Conservation (phyloP, 108 stramenopile genomes). For the Stephanodiscus triporus region DNA sequence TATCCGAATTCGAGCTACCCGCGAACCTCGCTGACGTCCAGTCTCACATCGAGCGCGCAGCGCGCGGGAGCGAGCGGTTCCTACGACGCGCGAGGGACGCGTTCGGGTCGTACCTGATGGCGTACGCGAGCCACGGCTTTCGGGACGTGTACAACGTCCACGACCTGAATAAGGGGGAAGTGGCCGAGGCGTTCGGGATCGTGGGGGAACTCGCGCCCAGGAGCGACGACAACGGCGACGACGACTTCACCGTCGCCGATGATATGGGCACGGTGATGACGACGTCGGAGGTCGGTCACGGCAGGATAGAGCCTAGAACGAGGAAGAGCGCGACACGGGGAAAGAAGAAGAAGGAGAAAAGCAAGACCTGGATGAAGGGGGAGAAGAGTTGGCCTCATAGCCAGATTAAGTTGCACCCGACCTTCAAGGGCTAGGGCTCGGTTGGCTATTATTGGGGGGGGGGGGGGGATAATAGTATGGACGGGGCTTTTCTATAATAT, state of each 20-base stretch:
- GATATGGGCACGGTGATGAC: constrained; percentile 15
- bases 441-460: background rate
- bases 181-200: constrained; percentile 41
- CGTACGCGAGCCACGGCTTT: constrained; percentile 45
- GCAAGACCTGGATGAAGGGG: constrained; percentile 47
- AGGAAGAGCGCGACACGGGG: constrained; percentile 14
- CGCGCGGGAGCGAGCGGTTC: constrained; percentile 18
- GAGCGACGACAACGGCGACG: constrained; percentile 11
- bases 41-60: constrained; percentile 27
- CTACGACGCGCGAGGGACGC: constrained; percentile 32
- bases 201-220: background rate
- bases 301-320: constrained; percentile 6
- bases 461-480: too few relatives aligned
- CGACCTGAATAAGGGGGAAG: constrained; percentile 51
- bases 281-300: background rate
- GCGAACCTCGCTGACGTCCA: constrained; percentile 40
- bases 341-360: constrained; percentile 20
- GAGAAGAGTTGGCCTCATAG: constrained; percentile 50
- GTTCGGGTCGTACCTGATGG: constrained; percentile 37
- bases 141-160: constrained; percentile 53
- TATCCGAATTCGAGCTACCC: constrained; percentile 45
- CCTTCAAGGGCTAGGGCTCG: constrained; percentile 7
- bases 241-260: constrained; percentile 17
- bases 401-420: constrained; percentile 45
- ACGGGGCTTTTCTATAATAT: too few relatives aligned